Base-by-base conservation (phyloP, 163 green algal genomes). In the Chloromonas sp. region DNA sequence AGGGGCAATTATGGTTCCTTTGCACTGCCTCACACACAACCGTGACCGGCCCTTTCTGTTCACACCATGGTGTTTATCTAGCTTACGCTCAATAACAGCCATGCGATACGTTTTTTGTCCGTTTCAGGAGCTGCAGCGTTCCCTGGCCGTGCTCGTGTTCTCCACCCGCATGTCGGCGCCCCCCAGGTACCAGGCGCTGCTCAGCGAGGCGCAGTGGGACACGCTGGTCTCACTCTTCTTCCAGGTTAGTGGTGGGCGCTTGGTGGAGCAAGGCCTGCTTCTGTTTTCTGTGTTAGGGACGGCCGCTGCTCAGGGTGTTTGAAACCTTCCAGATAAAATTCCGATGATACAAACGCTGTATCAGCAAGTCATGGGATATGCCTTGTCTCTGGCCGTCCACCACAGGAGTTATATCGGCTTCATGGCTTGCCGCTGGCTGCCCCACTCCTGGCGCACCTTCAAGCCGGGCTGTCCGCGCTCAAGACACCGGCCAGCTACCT, bases 361-460 rank as follows among this genome's bases (percentile, higher is more conserved):
- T 36, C 36, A 36, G 36, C 36, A 36, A 36, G 36, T 36, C 36
- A 36, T 36, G 36, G 36, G 36, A 36, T 36, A 36, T 36, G 36
- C 36, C 36, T 36, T 36, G 36, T 36, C 36, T 36, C 36, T 36
- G 36, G 36, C 36, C 36, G 36, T 36, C 36, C 36, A 36, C 2
- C 60, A 13, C 59, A 87, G 78, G 96, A 98, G 58, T 84, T 98
- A 76, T 98, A 94, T 89, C 89, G 89, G 3, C 88, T 99, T 84
- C 88, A 98, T 88, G 86, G 71, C 76, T 91, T 99, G 84, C 92
- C 95, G 1, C 87, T 89, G 3, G 85, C 94, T 74, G 95, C 93
- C 3, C 88, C 95, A 79, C 93, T 99, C 57, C 83, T 87, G 11
- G 92, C 98, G 61, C 92, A 98, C 88, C 87, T 99, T 76, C 96